Percentiles rank a stretch among this genome's conserved stretches.
These are phyloP conservation scores for Metschnikowia lachancei DNA, from an alignment of 805 yeast genomes.

Conservation along the genomic window DNA sequence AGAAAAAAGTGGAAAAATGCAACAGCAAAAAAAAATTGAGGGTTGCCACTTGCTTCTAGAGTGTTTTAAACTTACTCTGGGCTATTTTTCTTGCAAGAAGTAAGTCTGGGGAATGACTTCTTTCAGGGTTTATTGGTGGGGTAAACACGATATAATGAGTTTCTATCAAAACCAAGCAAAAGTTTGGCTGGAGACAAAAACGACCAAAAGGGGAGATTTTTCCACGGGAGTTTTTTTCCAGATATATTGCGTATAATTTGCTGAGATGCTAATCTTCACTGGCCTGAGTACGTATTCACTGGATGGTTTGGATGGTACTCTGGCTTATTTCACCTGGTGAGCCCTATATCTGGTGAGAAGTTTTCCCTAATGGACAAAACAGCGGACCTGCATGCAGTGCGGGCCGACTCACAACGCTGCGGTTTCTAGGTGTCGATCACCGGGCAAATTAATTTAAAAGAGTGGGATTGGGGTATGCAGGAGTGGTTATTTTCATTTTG, in stretches of 20 bases:
- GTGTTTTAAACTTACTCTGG: too few species aligned
- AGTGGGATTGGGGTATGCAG: too few species aligned
- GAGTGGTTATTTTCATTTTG: too few species aligned
- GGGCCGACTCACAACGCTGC: background rate
- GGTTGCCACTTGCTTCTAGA: too few species aligned
- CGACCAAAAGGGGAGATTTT: background rate
- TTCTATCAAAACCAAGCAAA: background rate
- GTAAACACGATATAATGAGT: background rate
- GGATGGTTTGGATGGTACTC: background rate
- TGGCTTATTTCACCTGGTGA: background rate
- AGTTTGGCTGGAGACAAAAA: background rate
- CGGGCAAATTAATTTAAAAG: too few species aligned
- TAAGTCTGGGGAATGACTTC: background rate
- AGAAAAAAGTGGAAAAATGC: too few species aligned
- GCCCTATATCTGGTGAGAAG: constrained; percentile 14
- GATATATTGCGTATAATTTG: too few species aligned
- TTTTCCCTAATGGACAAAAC: constrained; percentile 21
- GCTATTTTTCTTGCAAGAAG: too few species aligned
- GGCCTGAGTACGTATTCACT: background rate
- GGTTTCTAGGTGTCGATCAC: too few species aligned
- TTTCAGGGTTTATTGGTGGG: background rate
- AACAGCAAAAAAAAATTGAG: too few species aligned
- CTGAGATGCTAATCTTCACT: background rate
- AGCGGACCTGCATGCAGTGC: constrained; percentile 16
- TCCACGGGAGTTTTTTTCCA: too few species aligned